phyloP scores from a whole-genome alignment of 805 yeast species.

The Metschnikowia similis region DNA sequence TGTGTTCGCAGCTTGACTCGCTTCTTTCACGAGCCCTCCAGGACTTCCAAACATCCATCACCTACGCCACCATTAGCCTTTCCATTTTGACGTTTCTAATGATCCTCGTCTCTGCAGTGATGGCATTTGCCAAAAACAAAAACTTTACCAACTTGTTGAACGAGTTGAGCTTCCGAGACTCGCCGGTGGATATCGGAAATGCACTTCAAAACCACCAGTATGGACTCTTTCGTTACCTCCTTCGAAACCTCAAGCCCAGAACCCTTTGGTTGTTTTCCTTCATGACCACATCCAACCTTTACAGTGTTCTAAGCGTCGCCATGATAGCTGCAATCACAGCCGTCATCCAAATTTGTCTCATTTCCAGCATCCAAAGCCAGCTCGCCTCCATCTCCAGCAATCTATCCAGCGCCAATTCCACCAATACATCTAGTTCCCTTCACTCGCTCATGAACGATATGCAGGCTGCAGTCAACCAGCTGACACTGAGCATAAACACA shows the following conservation, averaged over 20 bases:
- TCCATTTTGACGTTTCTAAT: slow-evolving; percentile 4
- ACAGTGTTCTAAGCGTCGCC: not conserved
- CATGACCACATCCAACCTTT: slow-evolving; percentile 3
- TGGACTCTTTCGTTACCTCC: slow-evolving; percentile 8
- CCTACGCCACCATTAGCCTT: slow-evolving; percentile 6
- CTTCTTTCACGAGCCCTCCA: not conserved
- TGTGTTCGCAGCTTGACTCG: not conserved
- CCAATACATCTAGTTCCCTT: not conserved
- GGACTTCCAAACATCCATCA: not conserved
- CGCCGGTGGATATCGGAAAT: slow-evolving; percentile 11
- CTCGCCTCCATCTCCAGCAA: not conserved
- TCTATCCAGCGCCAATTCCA: not conserved
- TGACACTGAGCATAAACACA: slow-evolving; percentile 54
- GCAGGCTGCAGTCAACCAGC: slow-evolving; percentile 26
- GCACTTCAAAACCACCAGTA: slow-evolving; percentile 4
- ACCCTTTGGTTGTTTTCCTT: slow-evolving; percentile 10
- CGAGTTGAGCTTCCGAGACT: not conserved
- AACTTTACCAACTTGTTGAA: not conserved
- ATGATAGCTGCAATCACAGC: not conserved
- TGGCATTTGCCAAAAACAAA: slow-evolving; percentile 5
- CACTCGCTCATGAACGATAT: slow-evolving; percentile 4
- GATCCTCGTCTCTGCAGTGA: not conserved
- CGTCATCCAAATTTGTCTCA: not conserved
- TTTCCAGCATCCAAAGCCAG: not conserved
- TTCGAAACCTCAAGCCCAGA: slow-evolving; percentile 1